phyloP scores from a whole-genome alignment of 768 basidiomycete genomes.

The Tulasnella sp. region DNA sequence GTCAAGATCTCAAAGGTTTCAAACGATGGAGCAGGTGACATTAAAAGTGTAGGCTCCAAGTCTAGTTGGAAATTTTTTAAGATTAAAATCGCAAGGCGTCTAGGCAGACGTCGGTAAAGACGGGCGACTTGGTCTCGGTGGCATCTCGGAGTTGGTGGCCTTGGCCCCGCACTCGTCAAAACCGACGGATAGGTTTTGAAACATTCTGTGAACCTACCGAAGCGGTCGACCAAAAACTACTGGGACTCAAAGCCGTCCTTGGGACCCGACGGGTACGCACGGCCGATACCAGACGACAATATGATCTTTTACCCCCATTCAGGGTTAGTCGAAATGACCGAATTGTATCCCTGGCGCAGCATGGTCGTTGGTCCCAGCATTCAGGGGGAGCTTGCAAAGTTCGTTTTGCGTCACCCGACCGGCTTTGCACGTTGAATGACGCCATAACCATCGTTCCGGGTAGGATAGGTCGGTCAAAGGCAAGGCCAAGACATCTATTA shows the following conservation, averaged over 20 bases:
- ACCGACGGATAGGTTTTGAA: background rate
- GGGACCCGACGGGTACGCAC: background rate
- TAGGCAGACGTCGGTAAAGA: background rate
- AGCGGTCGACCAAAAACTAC: background rate
- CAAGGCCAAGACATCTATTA: background rate
- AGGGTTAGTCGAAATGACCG: background rate
- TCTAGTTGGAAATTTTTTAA: background rate
- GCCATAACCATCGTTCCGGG: constrained; percentile 1
- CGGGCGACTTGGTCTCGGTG: background rate
- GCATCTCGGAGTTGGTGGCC: background rate
- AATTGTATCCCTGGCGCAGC: background rate
- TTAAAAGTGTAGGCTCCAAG: background rate
- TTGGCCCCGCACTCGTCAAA: background rate
- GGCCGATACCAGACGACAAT: background rate
- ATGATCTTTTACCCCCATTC: background rate
- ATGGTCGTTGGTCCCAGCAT: background rate
- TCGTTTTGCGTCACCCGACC: background rate
- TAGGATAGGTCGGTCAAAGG: background rate
- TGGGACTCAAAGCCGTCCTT: background rate
- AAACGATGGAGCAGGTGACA: background rate
- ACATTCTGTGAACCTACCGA: background rate
- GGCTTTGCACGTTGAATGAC: background rate
- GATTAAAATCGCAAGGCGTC: background rate
- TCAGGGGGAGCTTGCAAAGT: background rate
- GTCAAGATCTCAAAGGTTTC: background rate